phyloP scores from a whole-genome alignment of 2,329 filamentous ascomycete genomes.

The Neocucurbitaria cava region DNA sequence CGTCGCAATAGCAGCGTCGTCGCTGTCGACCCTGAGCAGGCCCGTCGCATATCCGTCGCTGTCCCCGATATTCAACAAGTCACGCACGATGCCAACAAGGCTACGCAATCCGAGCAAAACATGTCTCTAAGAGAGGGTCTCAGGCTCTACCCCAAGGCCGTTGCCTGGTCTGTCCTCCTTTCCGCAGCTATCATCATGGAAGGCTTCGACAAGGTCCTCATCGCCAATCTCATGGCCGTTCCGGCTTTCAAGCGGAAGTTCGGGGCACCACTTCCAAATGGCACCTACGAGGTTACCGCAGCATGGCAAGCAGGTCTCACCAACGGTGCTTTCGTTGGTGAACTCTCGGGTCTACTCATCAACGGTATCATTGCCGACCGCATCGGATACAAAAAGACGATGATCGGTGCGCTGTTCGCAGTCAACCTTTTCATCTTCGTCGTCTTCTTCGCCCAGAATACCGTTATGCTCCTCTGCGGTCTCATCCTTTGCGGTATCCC shows the following conservation, averaged over 20 bases:
- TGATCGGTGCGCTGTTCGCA: conserved; percentile 42
- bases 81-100: conserved; percentile 41
- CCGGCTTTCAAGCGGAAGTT: conserved; percentile 54
- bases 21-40: conserved; percentile 39
- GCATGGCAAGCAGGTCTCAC: conserved; percentile 56
- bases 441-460: conserved; percentile 45
- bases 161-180: conserved; percentile 82
- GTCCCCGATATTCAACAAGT: conserved; percentile 38
- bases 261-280: conserved; percentile 47
- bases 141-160: conserved; percentile 83
- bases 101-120: conserved; percentile 54
- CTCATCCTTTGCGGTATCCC: conserved; percentile 59
- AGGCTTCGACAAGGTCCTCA: conserved; percentile 81
- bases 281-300: conserved; percentile 52
- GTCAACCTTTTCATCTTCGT: conserved; percentile 46
- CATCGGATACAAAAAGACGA: conserved; percentile 51
- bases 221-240: conserved; percentile 75
- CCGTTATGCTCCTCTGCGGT: conserved; percentile 67
- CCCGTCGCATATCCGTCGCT: conserved; percentile 35
- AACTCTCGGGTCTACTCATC: conserved; percentile 54
- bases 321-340: conserved; percentile 55
- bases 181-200: conserved; percentile 91
- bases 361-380: conserved; percentile 55
- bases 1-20: conserved; percentile 43
- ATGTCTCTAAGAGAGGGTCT: conserved; percentile 73